phyloP scores from a whole-genome alignment of 2,329 filamentous ascomycete genomes.

The Mollisia scopiformis region DNA sequence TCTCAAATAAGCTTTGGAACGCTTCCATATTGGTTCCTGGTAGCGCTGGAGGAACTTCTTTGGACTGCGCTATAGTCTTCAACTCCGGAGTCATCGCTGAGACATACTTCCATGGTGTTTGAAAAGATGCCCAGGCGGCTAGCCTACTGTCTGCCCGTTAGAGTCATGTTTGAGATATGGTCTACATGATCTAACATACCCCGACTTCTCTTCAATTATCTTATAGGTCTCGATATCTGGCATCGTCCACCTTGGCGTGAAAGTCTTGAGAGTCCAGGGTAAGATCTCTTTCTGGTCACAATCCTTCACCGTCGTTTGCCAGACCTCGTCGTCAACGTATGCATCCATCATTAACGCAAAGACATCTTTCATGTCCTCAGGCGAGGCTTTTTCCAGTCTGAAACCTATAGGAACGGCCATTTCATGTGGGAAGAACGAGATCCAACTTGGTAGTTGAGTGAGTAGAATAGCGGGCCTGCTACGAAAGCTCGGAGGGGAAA shows the following conservation, averaged over 20 bases:
- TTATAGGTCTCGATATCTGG: constrained; percentile 27
- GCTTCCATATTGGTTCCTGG: constrained; percentile 21
- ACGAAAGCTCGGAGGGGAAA: too few species aligned
- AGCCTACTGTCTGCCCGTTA: constrained; percentile 19
- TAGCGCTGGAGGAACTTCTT: constrained; percentile 16
- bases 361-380: constrained; percentile 21
- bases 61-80: constrained; percentile 6
- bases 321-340: constrained; percentile 22
- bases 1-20: constrained; percentile 12
- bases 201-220: constrained; percentile 18
- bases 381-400: constrained; percentile 11
- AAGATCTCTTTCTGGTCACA: constrained; percentile 17
- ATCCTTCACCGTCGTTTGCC: constrained; percentile 15
- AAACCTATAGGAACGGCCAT: background rate
- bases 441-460: background rate
- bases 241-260: constrained; percentile 23
- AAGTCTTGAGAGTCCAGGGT: constrained; percentile 20
- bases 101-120: constrained; percentile 25
- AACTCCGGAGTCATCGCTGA: constrained; percentile 19
- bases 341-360: constrained; percentile 18
- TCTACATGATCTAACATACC: constrained; percentile 12
- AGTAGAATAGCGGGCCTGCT: too few species aligned
- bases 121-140: constrained; percentile 25
- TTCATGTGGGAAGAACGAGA: background rate
- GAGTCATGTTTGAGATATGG: background rate